phyloP scores from a whole-genome alignment of 2,329 filamentous ascomycete species.

The Botryotinia calthae region DNA sequence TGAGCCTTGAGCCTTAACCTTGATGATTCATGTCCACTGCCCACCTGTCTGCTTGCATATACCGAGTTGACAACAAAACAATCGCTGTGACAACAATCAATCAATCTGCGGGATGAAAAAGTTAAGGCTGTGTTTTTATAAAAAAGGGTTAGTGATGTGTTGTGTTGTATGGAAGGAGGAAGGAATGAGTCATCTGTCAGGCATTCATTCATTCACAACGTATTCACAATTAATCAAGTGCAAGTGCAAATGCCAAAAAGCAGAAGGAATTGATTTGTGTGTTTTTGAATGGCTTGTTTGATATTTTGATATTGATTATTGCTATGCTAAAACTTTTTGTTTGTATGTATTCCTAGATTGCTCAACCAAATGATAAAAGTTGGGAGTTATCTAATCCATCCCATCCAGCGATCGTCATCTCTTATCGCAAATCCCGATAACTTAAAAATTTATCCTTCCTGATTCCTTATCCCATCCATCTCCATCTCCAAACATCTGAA shows the following conservation, averaged over 20 bases:
- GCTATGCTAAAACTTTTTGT: not conserved
- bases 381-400: slow-evolving; percentile 7
- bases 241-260: not conserved
- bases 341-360: not conserved
- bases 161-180: not conserved
- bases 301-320: not conserved
- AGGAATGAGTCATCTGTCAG: not conserved
- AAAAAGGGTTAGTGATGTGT: not conserved
- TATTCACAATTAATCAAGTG: not conserved
- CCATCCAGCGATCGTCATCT: not conserved
- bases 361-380: slow-evolving; percentile 2
- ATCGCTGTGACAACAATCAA: not conserved
- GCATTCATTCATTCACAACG: not conserved
- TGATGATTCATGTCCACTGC: too few relatives aligned
- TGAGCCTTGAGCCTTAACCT: too few relatives aligned
- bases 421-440: slow-evolving; percentile 9
- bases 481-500: not conserved
- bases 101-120: not conserved
- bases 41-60: not conserved
- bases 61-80: not conserved
- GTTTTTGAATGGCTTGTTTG: not conserved
- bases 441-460: not conserved
- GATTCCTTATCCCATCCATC: not conserved
- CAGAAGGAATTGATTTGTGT: not conserved
- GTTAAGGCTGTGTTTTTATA: not conserved